Conservation (phyloP, 306 rosid species). For the Glycine tomentella region DNA sequence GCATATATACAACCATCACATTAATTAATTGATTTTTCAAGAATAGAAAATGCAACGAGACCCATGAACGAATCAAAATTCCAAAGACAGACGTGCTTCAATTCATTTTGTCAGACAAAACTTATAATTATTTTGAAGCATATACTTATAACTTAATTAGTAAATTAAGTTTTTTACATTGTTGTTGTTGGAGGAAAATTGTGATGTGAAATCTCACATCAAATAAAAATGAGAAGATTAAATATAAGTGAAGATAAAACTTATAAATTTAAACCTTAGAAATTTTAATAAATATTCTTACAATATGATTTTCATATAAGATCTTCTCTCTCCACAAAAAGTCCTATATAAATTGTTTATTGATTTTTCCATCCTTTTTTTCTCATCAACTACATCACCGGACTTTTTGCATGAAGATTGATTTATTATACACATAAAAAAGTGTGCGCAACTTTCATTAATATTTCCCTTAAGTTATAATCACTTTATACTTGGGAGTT, state of each 20-base stretch:
- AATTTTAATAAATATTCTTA: too few relatives aligned
- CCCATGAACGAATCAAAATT: slow-evolving; percentile 13
- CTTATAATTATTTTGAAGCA: background rate
- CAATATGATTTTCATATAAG: too few relatives aligned
- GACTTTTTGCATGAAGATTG: slow-evolving; percentile 8
- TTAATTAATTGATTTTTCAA: background rate
- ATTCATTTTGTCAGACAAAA: background rate
- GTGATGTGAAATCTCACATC: too few relatives aligned
- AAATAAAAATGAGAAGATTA: too few relatives aligned
- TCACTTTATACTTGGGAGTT: slow-evolving; percentile 6
- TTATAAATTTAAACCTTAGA: too few relatives aligned
- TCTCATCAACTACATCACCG: background rate
- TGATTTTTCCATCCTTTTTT: too few relatives aligned
- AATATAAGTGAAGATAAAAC: too few relatives aligned
- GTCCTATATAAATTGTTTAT: too few relatives aligned
- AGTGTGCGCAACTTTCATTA: slow-evolving; percentile 30
- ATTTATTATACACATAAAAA: background rate
- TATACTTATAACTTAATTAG: background rate
- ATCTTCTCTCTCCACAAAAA: too few relatives aligned
- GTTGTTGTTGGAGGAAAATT: background rate
- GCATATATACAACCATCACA: background rate
- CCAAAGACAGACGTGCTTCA: background rate
- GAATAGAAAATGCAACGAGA: background rate
- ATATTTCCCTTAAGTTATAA: background rate
- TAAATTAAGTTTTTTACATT: background rate